Percentiles rank a stretch among this genome's conserved stretches.
Evolutionary conservation across 306 rosid species (phyloP).

Genomic region (Castanea crenata): DNA sequence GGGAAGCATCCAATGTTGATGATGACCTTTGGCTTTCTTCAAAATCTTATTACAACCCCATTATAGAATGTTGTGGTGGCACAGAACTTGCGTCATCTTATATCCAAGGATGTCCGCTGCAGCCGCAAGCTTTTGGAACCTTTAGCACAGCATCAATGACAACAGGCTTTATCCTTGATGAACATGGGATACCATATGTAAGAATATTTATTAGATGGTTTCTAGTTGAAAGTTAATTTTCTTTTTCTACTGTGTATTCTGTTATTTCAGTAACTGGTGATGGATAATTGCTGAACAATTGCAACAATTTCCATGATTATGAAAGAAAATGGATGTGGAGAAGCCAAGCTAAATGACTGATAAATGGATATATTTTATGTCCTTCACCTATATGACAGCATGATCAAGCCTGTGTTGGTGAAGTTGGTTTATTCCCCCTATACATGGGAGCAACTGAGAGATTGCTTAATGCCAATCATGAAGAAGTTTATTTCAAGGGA

Average conservation of each 20-base stretch:
- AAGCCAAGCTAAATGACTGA: not conserved
- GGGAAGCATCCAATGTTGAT: conserved; percentile 77
- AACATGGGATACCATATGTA: conserved; percentile 70
- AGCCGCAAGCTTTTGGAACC: conserved; percentile 89
- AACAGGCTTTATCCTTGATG: conserved; percentile 66
- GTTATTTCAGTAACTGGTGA: not conserved
- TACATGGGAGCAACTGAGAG: conserved; percentile 69
- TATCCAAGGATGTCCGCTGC: conserved; percentile 56
- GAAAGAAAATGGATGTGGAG: not conserved
- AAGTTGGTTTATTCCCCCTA: conserved; percentile 61
- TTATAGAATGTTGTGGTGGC: conserved; percentile 76
- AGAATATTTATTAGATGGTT: conserved; percentile 9
- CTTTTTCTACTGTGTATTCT: not conserved
- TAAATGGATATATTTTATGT: conserved; percentile 8
- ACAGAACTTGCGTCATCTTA: conserved; percentile 78
- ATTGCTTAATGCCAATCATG: conserved; percentile 71
- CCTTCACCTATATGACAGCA: conserved; percentile 47
- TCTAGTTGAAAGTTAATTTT: not conserved
- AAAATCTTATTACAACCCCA: conserved; percentile 61
- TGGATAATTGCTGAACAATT: not conserved
- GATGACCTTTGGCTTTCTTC: conserved; percentile 96
- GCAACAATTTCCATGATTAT: not conserved
- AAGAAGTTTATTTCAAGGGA: conserved; percentile 71
- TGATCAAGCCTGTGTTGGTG: conserved; percentile 73
- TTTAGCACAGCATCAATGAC: conserved; percentile 75